Base-by-base conservation (phyloP, 2,329 filamentous ascomycete species). In the Monilinia laxa region DNA sequence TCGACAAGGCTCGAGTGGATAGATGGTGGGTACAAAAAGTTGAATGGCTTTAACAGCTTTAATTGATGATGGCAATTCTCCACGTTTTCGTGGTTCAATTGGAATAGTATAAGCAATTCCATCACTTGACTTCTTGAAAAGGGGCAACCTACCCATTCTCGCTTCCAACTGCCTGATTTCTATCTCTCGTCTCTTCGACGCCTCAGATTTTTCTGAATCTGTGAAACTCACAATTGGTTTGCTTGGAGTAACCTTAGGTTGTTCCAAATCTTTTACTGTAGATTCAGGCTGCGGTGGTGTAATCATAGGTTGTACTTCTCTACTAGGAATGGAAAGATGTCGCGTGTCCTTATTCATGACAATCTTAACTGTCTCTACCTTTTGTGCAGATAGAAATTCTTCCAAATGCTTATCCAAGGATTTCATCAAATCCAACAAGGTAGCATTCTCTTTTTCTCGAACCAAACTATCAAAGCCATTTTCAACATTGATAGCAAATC, bases 401-500 rank as follows among this genome's bases (percentile, higher is more conserved):
- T 94, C 91, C 20, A 95, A 80, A 66, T 89, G 85, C 77, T 84
- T 89, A 75, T 95, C 91, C 38, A 95, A 80, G 23, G 84, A 84
- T 73, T 91, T 90, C 70, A 90, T 83, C 70, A 90, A 81, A 20
- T 82, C 81, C 58, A 94, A 79, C 0, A 95, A 78, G 0, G 89
- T 91, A 12, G 80, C 79, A 7, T 79, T 82, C 5, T 79, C 79
- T 53, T 83, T 81, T 54, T 85, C 83, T 52, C 82, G 77, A 0
- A 86, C 85, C 62, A 94, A 81, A 51, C 79, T 81, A 68, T 89
- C 85, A 80, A 92, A 95, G 11, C 90, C 91, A 70, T 81, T 83
- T 75, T 93, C 90, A 49, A 95, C 85, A 77, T 93, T 94, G 76
- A 91, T 84, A 73, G 88, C 84, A 75, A 90, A 93, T 1, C 87